These are phyloP conservation scores for Blastobotrys malaysiensis DNA, from an alignment of 1,139 yeast species.

Conservation along the genomic window DNA sequence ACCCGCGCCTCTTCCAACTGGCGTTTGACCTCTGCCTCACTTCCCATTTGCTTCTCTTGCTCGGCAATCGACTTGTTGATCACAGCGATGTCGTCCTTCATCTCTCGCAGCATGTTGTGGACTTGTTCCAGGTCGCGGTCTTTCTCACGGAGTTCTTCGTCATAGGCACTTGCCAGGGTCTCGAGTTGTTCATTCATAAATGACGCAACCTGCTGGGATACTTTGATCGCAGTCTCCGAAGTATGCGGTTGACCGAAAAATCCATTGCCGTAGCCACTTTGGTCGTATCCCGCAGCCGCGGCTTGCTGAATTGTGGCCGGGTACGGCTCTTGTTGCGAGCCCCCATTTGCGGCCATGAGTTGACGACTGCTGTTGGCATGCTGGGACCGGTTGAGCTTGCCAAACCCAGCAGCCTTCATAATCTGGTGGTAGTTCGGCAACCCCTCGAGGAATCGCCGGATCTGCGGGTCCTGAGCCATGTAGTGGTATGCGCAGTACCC, in stretches of 20 bases:
- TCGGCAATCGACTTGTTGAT: slow-evolving; percentile 31
- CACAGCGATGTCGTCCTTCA: slow-evolving; percentile 38
- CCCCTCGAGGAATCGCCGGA: slow-evolving; percentile 15
- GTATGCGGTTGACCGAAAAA: slow-evolving; percentile 22
- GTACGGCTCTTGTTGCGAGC: neutral
- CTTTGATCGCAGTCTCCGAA: slow-evolving; percentile 48
- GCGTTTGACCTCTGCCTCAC: slow-evolving; percentile 29
- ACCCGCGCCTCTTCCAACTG: slow-evolving; percentile 7
- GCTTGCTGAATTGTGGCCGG: neutral
- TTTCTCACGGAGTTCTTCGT: slow-evolving; percentile 46
- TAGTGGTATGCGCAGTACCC: slow-evolving; percentile 75
- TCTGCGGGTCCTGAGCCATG: slow-evolving; percentile 43
- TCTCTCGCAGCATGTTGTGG: slow-evolving; percentile 37
- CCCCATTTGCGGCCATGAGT: neutral
- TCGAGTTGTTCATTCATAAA: slow-evolving; percentile 44
- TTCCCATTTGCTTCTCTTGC: slow-evolving; percentile 29
- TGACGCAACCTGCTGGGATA: slow-evolving; percentile 42
- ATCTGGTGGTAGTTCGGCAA: neutral
- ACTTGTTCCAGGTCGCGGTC: slow-evolving; percentile 46
- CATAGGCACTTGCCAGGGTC: slow-evolving; percentile 52
- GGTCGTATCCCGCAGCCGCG: neutral
- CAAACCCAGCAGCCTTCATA: neutral
- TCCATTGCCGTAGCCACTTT: slow-evolving; percentile 1
- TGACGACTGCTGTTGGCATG: neutral
- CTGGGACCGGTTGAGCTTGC: neutral